Evolutionary conservation across 2,329 filamentous ascomycete genomes (phyloP), one percentile per base, ranked within the genome.

Genomic region (Phoma herbarum): DNA sequence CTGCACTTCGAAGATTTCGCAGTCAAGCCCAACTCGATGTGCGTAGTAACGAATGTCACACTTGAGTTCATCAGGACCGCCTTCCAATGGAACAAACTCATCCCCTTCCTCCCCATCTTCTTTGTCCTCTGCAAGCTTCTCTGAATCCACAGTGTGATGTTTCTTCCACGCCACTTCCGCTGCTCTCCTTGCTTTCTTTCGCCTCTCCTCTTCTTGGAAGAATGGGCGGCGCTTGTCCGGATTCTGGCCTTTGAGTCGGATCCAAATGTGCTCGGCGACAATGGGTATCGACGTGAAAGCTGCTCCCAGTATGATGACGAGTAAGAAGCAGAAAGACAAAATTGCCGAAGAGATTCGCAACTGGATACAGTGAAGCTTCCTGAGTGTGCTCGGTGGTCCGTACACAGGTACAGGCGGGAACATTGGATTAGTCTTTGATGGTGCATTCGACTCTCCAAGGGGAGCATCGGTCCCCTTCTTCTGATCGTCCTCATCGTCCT

Each of bases 41-140:
- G 94, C 93, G 73, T 98, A 97, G 73, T 97, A 95, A 2, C 85
- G 84, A 20, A 93, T 86, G 68, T 97, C 90, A 69, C 90, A 92
- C 8, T 91, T 78, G 8, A 97, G 80, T 3, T 86, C 88, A 75
- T 97, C 94, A 7, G 84, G 86, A 0, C 93, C 93, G 16, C 92
- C 92, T 77, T 95, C 92, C 2, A 89, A 87, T 0, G 92, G 91
- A 1, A 86, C 77, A 65, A 86, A 96, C n/a, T 86, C 85, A 9
- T 86, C 82, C 11, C 78, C 77, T 66, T 69, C 70, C 33, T 55
- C 60, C 2, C 63, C 58, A 47, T 71, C 64, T 22, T 86, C 84
- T 28, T 73, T 78, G 9, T 66, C 64, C 22, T 72, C 63, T 1
- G 63, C 59, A 50, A 79, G 71, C 63, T 81, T 71, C 81, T 62